Conservation (phyloP, 2,329 filamentous ascomycete species). For the Hypoxylon sp. region DNA sequence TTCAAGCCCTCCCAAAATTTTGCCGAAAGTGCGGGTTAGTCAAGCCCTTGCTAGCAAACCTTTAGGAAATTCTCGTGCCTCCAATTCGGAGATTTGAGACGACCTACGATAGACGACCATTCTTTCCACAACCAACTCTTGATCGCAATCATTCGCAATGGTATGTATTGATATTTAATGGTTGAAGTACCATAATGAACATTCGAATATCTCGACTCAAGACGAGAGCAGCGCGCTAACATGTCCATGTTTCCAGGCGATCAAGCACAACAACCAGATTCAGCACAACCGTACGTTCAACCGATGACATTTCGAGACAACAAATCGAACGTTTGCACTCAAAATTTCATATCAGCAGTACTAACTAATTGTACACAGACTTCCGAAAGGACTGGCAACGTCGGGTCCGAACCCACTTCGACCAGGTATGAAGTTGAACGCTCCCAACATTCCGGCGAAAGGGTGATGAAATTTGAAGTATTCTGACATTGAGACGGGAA, state of each 20-base stretch:
- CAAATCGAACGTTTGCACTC: conserved; percentile 37
- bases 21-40: conserved; percentile 54
- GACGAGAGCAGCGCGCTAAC: conserved; percentile 53
- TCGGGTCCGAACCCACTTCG: conserved; percentile 98
- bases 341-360: neutral
- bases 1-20: conserved; percentile 62
- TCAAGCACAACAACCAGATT: conserved; percentile 99
- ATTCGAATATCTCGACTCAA: conserved; percentile 44
- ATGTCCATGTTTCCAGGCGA: conserved; percentile 75
- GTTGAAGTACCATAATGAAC: neutral
- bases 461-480: conserved; percentile 18
- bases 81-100: conserved; percentile 56
- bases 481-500: conserved; percentile 46
- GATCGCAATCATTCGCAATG: conserved; percentile 68
- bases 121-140: conserved; percentile 61
- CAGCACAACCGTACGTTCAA: conserved; percentile 87
- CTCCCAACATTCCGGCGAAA: conserved; percentile 37
- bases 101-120: conserved; percentile 53
- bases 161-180: conserved; percentile 37
- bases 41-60: conserved; percentile 29
- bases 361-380: conserved; percentile 71
- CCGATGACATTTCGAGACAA: conserved; percentile 36
- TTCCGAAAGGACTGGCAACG: conserved; percentile 99
- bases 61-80: conserved; percentile 56
- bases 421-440: conserved; percentile 81